Evolutionary conservation across 1,284 basidiomycete genomes (phyloP), one percentile per base, ranked within the genome.

Genomic region (Mycena sp.): DNA sequence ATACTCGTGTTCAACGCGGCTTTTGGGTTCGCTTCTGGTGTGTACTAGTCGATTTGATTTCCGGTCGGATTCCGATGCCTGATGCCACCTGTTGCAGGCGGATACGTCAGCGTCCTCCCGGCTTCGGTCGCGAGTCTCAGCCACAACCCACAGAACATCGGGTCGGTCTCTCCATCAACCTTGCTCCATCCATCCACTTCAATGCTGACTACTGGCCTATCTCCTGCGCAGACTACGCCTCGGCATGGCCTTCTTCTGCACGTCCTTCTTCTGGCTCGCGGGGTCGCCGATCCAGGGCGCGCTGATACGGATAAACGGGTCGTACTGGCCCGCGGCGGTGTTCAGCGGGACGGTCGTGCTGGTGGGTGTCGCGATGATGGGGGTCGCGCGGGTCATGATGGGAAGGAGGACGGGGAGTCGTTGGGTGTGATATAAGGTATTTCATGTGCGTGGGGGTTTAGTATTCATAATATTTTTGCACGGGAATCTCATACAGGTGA

Each of bases 251-350:
- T 67, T 67, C 35, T 70, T 67, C 61, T 49, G 45, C 29, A 64
- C 69, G 7, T 67, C 67, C 2, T 70, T 70, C 49, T 67, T 65
- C 50, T 70, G 69, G 69, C 65, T 70, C 12, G 69, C 58, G 26
- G 63, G 69, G 46, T 58, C 69, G 28, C 68, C 68, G 21, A 58
- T 70, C 7, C 69, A 70, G 53, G 69, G 69, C 16, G 67, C 63
- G 26, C 48, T 70, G 10, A 67, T 70, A 25, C 54, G 59, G 0
- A n/a, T 63, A 6, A 53, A 61, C n/a, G 56, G 56, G 41, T 57
- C 61, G 23, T 70, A 63, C 30, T 66, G 55, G 67, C 62, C 69
- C 10, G 56, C 62, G 29, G 58, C 63, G 14, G 58, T 69, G 26
- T 70, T 64, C 46, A 62, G 63, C 19, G 69, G 69, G n/a, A 41